Evolutionary conservation across 345 rosid species (phyloP), one percentile per base, ranked within the genome.

Genomic region (Linum tenue): DNA sequence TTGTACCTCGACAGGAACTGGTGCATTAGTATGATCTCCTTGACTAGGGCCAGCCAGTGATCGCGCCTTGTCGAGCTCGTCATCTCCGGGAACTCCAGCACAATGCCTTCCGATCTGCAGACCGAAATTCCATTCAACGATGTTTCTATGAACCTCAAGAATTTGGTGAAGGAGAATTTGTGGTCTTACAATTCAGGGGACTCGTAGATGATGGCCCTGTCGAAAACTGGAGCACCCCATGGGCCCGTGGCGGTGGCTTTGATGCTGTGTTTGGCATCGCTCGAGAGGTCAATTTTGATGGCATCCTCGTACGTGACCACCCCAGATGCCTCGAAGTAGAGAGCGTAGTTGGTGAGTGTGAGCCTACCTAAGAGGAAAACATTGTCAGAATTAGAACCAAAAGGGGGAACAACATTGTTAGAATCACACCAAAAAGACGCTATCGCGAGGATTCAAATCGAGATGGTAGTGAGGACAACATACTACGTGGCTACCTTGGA

Each of bases 201-300:
- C 74, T 94, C 90, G 4, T 81, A 86, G 40, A 73, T 53, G 67
- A 90, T 77, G 70, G 96, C 99, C 81, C 86, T 94, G 80, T 94
- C 97, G 58, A 85, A 94, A 67, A 94, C 86, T 3, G 97, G 97
- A 69, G 95, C 96, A 63, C 99, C 97, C 83, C 88, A 90, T n/a
- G 99, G 99, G 64, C 99, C 96, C 15, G 96, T 86, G 43, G 96
- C 87, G 39, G 76, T 66, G 62, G 99, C 86, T 75, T 85, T 88
- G 58, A 82, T 62, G 0, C 70, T 64, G 40, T 77, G 85, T 39
- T 72, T 77, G 6, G 14, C 55, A 56, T 80, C 79, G 66, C 75
- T 85, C 2, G 92, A 83, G 56, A 94, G 95, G 71, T 86, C 92
- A 38, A 90, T 83, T 80, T 90, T 86, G 63, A 94, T 68, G 39